Percentiles rank a stretch among this genome's conserved stretches.
phyloP scores from a whole-genome alignment of 2,329 filamentous ascomycete species.

The Nemania sp. region DNA sequence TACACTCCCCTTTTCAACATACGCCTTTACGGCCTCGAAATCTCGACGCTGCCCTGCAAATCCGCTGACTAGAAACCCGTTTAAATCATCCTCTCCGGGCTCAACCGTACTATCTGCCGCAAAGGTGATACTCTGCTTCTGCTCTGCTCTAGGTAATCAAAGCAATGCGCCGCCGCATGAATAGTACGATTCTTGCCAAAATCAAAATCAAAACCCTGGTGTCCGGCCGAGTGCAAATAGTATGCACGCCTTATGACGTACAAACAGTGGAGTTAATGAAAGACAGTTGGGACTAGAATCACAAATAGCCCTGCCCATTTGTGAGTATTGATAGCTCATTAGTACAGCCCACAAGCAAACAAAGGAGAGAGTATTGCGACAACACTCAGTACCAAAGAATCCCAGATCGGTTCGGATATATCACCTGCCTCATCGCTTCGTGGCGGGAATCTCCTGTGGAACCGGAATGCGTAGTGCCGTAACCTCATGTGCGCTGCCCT shows the following conservation, averaged over 20 bases:
- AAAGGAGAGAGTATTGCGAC: neutral
- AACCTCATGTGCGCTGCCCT: neutral
- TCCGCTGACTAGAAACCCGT: slow-evolving; percentile 36
- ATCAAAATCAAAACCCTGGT: slow-evolving; percentile 37
- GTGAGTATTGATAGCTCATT: neutral
- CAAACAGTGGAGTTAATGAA: slow-evolving; percentile 36
- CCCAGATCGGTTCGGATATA: slow-evolving; percentile 34
- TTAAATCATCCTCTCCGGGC: slow-evolving; percentile 20
- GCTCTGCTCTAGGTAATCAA: slow-evolving; percentile 37
- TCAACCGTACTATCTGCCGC: slow-evolving; percentile 33
- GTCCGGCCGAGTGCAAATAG: slow-evolving; percentile 23
- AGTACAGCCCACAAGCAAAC: neutral
- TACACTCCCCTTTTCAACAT: slow-evolving; percentile 30
- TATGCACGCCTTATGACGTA: slow-evolving; percentile 36
- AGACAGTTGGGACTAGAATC: slow-evolving; percentile 33
- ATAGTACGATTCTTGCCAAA: slow-evolving; percentile 32
- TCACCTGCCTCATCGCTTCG: slow-evolving; percentile 25
- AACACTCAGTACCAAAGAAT: slow-evolving; percentile 35
- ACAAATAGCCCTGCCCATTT: slow-evolving; percentile 36
- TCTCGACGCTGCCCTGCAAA: slow-evolving; percentile 31
- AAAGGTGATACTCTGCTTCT: slow-evolving; percentile 30
- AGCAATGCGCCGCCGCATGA: slow-evolving; percentile 34
- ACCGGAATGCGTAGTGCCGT: slow-evolving; percentile 26
- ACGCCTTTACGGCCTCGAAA: slow-evolving; percentile 31
- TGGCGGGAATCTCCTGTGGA: slow-evolving; percentile 29